phyloP scores from a whole-genome alignment of 371 early-diverging fungal species.

The Haplosporangium sp. region DNA sequence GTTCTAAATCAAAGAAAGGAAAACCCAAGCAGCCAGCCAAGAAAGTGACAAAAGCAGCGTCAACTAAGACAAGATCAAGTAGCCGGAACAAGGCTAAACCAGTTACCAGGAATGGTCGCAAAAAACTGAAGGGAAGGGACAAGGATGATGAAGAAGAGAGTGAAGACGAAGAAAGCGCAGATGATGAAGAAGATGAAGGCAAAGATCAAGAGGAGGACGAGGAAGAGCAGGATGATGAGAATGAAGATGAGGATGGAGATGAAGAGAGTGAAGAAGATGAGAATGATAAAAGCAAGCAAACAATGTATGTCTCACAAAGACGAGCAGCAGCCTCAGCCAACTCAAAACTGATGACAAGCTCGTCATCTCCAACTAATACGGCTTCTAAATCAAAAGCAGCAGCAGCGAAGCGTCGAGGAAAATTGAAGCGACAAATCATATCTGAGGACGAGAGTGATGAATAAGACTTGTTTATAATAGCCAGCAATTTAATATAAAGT shows the following conservation, averaged over 20 bases:
- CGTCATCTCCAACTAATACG: slow-evolving; percentile 18
- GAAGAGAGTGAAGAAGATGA: slow-evolving; percentile 31
- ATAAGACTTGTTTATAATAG: slow-evolving; percentile 2
- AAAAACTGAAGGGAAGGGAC: slow-evolving; percentile 21
- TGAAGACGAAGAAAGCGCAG: background rate
- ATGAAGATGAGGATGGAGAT: slow-evolving; percentile 17
- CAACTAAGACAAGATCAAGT: slow-evolving; percentile 19
- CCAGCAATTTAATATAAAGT: slow-evolving; percentile 2
- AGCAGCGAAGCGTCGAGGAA: slow-evolving; percentile 20
- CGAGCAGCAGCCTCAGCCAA: slow-evolving; percentile 47
- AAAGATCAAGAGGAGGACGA: slow-evolving; percentile 8
- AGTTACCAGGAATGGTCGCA: slow-evolving; percentile 17
- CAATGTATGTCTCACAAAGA: slow-evolving; percentile 35
- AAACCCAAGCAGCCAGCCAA: slow-evolving; percentile 17
- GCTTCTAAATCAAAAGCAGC: slow-evolving; percentile 12
- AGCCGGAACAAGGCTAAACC: slow-evolving; percentile 21
- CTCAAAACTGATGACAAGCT: slow-evolving; percentile 29
- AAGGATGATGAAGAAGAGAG: slow-evolving; percentile 20
- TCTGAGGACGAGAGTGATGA: slow-evolving; percentile 33
- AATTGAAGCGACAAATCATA: slow-evolving; percentile 13
- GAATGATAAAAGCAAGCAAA: slow-evolving; percentile 22
- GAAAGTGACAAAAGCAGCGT: slow-evolving; percentile 8
- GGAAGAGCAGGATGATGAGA: slow-evolving; percentile 11
- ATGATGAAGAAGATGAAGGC: slow-evolving; percentile 6
- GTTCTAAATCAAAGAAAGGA: slow-evolving; percentile 5